Conservation (phyloP, 768 basidiomycete species). For the Trichaptum fuscoviolaceum region DNA sequence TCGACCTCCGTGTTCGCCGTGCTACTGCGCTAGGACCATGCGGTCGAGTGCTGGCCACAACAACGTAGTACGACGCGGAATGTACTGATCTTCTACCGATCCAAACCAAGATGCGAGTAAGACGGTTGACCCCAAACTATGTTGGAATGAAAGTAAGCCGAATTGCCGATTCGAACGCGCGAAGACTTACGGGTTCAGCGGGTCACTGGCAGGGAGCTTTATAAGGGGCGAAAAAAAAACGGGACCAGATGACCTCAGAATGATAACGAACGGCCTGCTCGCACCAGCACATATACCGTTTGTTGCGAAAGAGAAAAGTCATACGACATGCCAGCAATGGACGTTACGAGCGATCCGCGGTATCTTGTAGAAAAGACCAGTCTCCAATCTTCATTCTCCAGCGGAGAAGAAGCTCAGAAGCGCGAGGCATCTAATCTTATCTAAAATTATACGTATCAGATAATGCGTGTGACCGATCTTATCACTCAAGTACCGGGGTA, state of each 20-base stretch:
- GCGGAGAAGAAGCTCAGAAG: background rate
- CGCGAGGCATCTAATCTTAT: background rate
- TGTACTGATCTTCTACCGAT: background rate
- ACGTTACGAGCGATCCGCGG: background rate
- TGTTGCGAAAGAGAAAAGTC: background rate
- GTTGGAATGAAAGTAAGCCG: background rate
- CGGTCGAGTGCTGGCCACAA: background rate
- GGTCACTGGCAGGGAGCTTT: background rate
- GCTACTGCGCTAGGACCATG: background rate
- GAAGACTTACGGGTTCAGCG: background rate
- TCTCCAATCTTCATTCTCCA: background rate
- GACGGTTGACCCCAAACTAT: background rate
- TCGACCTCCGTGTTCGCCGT: background rate
- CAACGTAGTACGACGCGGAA: background rate
- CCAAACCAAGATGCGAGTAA: background rate
- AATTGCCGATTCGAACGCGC: background rate
- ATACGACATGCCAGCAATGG: background rate
- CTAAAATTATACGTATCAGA: background rate
- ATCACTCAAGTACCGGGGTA: background rate
- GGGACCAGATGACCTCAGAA: background rate
- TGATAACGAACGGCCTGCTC: background rate
- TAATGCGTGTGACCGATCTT: constrained; percentile 1
- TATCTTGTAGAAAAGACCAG: background rate
- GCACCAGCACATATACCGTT: background rate
- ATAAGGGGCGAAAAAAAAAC: background rate